phyloP scores from a whole-genome alignment of 2,329 filamentous ascomycete genomes.

The Colletotrichum limetticola region DNA sequence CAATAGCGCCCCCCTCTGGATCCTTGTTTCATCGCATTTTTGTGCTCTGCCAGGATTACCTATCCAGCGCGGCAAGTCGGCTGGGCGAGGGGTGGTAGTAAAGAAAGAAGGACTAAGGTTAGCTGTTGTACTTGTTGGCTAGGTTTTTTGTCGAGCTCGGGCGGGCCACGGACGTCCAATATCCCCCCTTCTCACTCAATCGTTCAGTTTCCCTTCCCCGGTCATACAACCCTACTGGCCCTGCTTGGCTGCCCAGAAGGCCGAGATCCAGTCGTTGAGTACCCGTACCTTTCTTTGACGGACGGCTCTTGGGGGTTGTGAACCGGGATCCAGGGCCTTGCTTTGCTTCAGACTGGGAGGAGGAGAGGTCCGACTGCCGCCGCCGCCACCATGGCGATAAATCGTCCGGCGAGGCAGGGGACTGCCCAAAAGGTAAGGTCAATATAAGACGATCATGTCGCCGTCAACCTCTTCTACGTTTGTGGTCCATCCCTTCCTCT shows the following conservation, averaged over 20 bases:
- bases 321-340: slow-evolving; percentile 21
- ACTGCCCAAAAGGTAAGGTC: slow-evolving; percentile 28
- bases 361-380: slow-evolving; percentile 22
- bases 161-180: slow-evolving; percentile 32
- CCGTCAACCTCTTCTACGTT: slow-evolving; percentile 25
- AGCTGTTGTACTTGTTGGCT: slow-evolving; percentile 1
- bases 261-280: slow-evolving; percentile 29
- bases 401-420: slow-evolving; percentile 27
- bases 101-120: slow-evolving; percentile 11
- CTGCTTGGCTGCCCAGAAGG: background rate
- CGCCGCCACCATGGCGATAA: slow-evolving; percentile 29
- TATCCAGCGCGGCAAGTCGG: slow-evolving; percentile 23
- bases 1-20: slow-evolving; percentile 29
- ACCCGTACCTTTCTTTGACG: background rate
- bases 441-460: slow-evolving; percentile 34
- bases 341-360: slow-evolving; percentile 22
- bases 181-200: slow-evolving; percentile 5
- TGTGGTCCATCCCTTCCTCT: slow-evolving; percentile 3
- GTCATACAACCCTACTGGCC: background rate
- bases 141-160: slow-evolving; percentile 33
- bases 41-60: slow-evolving; percentile 6
- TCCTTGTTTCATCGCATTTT: slow-evolving; percentile 36
- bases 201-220: background rate
- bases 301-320: background rate
- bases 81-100: slow-evolving; percentile 15